These are phyloP conservation scores for Trypanosoma congolense DNA, from an alignment of 208 protist genomes.

Conservation along the genomic window DNA sequence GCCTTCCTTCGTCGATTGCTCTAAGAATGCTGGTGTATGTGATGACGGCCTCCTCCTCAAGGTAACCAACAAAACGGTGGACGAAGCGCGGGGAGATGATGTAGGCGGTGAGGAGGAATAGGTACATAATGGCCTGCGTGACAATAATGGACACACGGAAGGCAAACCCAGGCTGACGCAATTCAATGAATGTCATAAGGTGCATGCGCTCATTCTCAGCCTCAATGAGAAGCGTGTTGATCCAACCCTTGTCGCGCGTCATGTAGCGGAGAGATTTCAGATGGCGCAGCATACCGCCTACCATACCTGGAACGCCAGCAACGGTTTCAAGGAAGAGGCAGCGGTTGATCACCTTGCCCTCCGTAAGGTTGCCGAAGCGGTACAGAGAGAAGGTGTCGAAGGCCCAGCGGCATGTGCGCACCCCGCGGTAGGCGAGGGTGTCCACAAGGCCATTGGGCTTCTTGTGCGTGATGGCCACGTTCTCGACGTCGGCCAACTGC, in stretches of 20 bases:
- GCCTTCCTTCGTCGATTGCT: slow-evolving; percentile 28
- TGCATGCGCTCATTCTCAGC: slow-evolving; percentile 95
- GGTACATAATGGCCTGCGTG: slow-evolving; percentile 59
- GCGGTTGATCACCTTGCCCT: slow-evolving; percentile 32
- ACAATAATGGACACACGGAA: slow-evolving; percentile 36
- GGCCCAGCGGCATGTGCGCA: slow-evolving; percentile 23
- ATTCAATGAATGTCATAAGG: slow-evolving; percentile 73
- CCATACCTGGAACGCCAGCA: slow-evolving; percentile 68
- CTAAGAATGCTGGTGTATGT: slow-evolving; percentile 29
- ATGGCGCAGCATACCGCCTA: slow-evolving; percentile 70
- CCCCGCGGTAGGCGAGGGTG: slow-evolving; percentile 18
- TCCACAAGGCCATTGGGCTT: slow-evolving; percentile 20
- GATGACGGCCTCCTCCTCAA: slow-evolving; percentile 30
- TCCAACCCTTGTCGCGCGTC: slow-evolving; percentile 86
- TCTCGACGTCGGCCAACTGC: slow-evolving; percentile 22
- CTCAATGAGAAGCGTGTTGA: slow-evolving; percentile 87
- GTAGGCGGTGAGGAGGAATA: slow-evolving; percentile 49
- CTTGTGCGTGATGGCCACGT: slow-evolving; percentile 35
- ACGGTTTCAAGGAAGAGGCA: slow-evolving; percentile 78
- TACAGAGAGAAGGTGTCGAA: slow-evolving; percentile 58
- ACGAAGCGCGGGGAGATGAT: slow-evolving; percentile 35
- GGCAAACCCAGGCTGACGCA: slow-evolving; percentile 37
- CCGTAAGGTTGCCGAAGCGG: slow-evolving; percentile 22
- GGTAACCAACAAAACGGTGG: slow-evolving; percentile 59
- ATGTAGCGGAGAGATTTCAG: slow-evolving; percentile 59